Evolutionary conservation across 2,329 filamentous ascomycete species (phyloP).

Genomic region (Phyllosticta capitalensis): DNA sequence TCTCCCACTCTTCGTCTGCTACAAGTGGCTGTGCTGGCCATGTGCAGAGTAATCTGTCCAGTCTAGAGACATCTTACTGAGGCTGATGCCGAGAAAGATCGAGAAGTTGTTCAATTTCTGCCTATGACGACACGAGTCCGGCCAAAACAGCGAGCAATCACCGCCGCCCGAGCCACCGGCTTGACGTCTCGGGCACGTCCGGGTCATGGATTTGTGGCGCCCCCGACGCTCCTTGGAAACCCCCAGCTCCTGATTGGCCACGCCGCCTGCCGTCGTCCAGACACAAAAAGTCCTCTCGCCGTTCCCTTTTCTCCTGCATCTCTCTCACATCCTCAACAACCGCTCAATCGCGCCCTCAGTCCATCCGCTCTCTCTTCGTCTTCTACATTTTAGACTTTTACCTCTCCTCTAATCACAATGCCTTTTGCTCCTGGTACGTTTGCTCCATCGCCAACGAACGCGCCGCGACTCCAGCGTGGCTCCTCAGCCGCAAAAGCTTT

Average conservation of each 20-base stretch:
- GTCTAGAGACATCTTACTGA: no score
- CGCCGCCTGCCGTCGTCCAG: neutral
- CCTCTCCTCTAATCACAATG: conserved; percentile 4
- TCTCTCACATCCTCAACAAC: neutral
- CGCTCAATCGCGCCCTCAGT: neutral
- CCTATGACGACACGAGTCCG: neutral
- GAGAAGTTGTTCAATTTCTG: neutral
- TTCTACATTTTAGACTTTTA: neutral
- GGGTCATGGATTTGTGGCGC: neutral
- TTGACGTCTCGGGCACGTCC: no score
- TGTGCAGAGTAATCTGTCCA: no score
- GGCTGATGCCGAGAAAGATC: neutral
- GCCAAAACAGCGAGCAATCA: neutral
- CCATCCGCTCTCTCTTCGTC: neutral
- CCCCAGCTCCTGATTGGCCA: neutral
- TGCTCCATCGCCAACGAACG: neutral
- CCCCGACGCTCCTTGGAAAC: neutral
- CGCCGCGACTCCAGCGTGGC: neutral
- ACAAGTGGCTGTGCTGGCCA: neutral
- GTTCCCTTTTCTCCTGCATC: neutral
- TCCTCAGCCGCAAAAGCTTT: neutral
- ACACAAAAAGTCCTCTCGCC: neutral
- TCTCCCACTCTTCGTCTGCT: neutral
- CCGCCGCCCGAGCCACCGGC: neutral
- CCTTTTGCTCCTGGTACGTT: conserved; percentile 1